A percentile compares a stretch with the other conserved stretches of the same genome.
Evolutionary conservation across 768 basidiomycete genomes (phyloP).

Genomic region (Lyophyllum decastes): DNA sequence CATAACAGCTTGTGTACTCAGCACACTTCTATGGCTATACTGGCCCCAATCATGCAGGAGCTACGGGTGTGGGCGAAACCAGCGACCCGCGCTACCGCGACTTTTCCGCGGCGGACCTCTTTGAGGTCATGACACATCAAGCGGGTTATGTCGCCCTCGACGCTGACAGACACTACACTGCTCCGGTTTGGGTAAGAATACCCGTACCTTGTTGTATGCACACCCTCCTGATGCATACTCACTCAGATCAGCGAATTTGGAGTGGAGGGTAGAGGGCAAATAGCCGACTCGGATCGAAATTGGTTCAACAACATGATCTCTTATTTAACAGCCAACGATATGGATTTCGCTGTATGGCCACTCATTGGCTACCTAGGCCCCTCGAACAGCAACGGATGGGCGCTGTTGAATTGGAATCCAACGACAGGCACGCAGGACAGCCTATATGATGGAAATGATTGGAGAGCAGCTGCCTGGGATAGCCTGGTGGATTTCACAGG

Average conservation of each 20-base stretch:
- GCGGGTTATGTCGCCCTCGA: slow-evolving; percentile 17
- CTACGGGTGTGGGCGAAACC: slow-evolving; percentile 17
- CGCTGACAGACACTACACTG: slow-evolving; percentile 14
- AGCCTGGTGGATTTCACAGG: slow-evolving; percentile 5
- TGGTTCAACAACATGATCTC: slow-evolving; percentile 16
- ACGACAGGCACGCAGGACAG: slow-evolving; percentile 8
- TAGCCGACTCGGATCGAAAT: slow-evolving; percentile 1
- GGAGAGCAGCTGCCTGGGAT: slow-evolving; percentile 11
- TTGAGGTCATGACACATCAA: slow-evolving; percentile 10
- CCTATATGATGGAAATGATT: slow-evolving; percentile 17
- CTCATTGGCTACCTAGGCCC: slow-evolving; percentile 15
- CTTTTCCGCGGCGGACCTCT: slow-evolving; percentile 10
- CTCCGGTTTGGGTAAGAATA: slow-evolving; percentile 13
- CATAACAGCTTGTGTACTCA: slow-evolving; percentile 11
- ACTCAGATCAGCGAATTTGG: slow-evolving; percentile 18
- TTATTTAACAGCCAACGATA: slow-evolving; percentile 12
- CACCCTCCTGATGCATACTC: neutral
- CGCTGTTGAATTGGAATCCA: slow-evolving; percentile 17
- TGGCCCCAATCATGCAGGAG: slow-evolving; percentile 16
- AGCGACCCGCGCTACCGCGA: slow-evolving; percentile 16
- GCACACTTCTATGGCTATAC: slow-evolving; percentile 19
- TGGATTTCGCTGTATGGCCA: slow-evolving; percentile 19
- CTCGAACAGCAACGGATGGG: slow-evolving; percentile 16
- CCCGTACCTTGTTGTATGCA: neutral
- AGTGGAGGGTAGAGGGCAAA: slow-evolving; percentile 12